Base-by-base conservation (phyloP, 805 yeast species). In the Ogataea allantospora region DNA sequence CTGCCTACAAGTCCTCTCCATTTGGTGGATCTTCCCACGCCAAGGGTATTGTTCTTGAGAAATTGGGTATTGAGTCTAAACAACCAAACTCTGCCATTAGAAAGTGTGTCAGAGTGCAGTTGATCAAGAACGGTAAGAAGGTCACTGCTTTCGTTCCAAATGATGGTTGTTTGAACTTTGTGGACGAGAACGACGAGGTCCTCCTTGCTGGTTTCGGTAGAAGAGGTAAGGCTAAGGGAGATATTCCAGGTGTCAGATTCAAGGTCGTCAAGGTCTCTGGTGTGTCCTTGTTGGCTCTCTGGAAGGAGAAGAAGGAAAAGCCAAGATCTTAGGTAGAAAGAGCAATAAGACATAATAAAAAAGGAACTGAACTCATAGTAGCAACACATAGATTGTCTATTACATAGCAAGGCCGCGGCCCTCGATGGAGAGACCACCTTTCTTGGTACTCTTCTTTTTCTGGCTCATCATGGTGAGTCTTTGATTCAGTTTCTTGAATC, bases 161-260 rank as follows among this genome's bases (percentile, higher is more conserved):
- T 68, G 99, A 93, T 78, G 99, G 99, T 91, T 93, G 99, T 83
- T 78, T 93, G 75, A 93, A 93, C 93, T 93, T 83, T 64, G 97
- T 93, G 65, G 99, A 93, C 72, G 98, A 93, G 80, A 93, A 93
- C 82, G 99, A 93, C 78, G 98, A 93, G 77, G 99, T 93, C 64
- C 80, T 93, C 67, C 81, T 93, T 65, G 98, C 99, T 67, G 99
- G 99, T 83, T 93, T 93, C 88, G 99, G 99, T 88, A 88, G 98
- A 80, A 93, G 96, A 83, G 99, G 99, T 81, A 93, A 93, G 83
- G 99, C 99, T 74, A 93, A 93, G 95, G 99, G 99, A 83, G 99
- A 93, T 89, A 91, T 93, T 70, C 99, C 99, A 75, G 99, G 99
- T 88, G 99, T 93, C 71, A 93, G 99, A 86, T 93, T 93, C 88